Conservation (phyloP, 306 rosid genomes). For the Dalbergia cochinchinensis region DNA sequence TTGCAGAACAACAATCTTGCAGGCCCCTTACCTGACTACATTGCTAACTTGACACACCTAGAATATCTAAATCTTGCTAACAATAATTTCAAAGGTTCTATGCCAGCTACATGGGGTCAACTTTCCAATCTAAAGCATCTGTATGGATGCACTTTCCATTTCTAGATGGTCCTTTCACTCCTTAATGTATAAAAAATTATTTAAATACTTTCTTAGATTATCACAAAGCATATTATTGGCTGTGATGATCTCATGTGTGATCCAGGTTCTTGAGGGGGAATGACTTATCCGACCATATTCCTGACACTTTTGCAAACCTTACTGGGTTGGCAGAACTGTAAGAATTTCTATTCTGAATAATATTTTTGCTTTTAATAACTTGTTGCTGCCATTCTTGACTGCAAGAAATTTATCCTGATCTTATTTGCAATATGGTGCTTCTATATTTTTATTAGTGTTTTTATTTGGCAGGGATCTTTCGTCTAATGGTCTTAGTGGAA, state of each 20-base stretch:
- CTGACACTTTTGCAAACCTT: conserved; percentile 54
- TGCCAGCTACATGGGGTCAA: conserved; percentile 77
- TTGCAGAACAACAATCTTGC: conserved; percentile 74
- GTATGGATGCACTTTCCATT: conserved; percentile 63
- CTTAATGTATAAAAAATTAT: conserved; percentile 15
- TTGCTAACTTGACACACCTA: conserved; percentile 72
- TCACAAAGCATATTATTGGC: neutral
- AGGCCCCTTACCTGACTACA: conserved; percentile 80
- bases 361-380: conserved; percentile 1
- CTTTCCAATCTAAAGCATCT: conserved; percentile 74
- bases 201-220: conserved; percentile 11
- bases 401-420: conserved; percentile 31
- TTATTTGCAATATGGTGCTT: conserved; percentile 31
- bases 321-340: conserved; percentile 56
- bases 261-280: conserved; percentile 62
- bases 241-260: conserved; percentile 36
- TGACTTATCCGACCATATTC: conserved; percentile 58
- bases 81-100: conserved; percentile 71
- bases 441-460: conserved; percentile 18
- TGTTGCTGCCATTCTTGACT: conserved; percentile 20
- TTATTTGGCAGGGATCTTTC: conserved; percentile 83
- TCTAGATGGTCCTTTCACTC: neutral
- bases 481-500: conserved; percentile 75
- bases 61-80: conserved; percentile 82
- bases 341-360: conserved; percentile 23